Evolutionary conservation across 2,329 filamentous ascomycete species (phyloP).

Genomic region (Tolypocladium ovalisporum): DNA sequence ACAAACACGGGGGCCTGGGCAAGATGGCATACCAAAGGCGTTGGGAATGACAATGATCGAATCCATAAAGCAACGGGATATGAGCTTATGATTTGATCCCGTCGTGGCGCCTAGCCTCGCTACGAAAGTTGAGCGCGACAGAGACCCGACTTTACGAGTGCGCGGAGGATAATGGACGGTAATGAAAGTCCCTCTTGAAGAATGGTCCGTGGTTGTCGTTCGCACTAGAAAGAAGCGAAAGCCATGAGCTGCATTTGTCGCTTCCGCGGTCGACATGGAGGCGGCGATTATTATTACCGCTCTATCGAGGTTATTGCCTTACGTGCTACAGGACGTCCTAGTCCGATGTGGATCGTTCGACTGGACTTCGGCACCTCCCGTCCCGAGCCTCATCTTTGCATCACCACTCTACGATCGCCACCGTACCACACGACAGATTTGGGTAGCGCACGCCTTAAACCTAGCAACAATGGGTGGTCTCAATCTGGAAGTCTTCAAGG

Average conservation of each 20-base stretch:
- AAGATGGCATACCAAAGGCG: slow-evolving; percentile 15
- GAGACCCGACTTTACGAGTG: neutral
- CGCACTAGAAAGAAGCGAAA: neutral
- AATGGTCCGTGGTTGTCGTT: neutral
- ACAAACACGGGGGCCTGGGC: slow-evolving; percentile 10
- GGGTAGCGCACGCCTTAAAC: neutral
- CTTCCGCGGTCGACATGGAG: neutral
- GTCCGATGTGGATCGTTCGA: neutral
- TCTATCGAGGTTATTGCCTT: slow-evolving; percentile 10
- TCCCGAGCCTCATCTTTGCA: slow-evolving; percentile 1
- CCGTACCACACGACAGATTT: neutral
- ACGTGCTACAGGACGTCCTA: neutral
- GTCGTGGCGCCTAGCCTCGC: neutral
- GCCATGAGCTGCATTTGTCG: neutral
- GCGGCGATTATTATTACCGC: slow-evolving; percentile 1
- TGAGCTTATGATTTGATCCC: neutral
- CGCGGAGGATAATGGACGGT: neutral
- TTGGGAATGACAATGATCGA: slow-evolving; percentile 9
- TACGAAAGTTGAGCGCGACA: neutral
- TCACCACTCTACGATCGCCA: neutral
- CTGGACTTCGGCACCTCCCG: neutral
- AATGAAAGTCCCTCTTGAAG: neutral
- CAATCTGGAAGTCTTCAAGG: slow-evolving; percentile 94
- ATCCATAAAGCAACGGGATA: neutral
- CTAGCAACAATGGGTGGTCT: slow-evolving; percentile 57